Evolutionary conservation across 768 basidiomycete species (phyloP).

Genomic region (Rhodotorula sphaerocarpa): DNA sequence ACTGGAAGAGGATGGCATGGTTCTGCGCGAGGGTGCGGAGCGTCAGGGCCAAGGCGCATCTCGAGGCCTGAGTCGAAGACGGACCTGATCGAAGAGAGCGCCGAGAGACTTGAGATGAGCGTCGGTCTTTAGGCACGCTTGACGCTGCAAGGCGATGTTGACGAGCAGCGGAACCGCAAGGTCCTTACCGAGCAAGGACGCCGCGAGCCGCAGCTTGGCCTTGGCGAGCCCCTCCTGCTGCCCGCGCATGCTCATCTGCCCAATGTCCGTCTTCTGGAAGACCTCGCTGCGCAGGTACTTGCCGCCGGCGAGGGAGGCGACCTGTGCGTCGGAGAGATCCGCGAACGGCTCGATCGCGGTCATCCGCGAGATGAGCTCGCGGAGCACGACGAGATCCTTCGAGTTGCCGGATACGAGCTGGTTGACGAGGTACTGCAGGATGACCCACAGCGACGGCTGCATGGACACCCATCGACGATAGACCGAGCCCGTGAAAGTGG

Average conservation of each 20-base stretch:
- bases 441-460: conserved; percentile 52
- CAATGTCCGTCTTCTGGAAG: conserved; percentile 41
- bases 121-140: conserved; percentile 67
- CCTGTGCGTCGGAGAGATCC: conserved; percentile 77
- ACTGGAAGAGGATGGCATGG: conserved; percentile 85
- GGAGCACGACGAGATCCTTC: conserved; percentile 81
- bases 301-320: conserved; percentile 84
- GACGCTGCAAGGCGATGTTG: conserved; percentile 82
- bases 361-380: conserved; percentile 90
- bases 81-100: conserved; percentile 78
- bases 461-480: conserved; percentile 70
- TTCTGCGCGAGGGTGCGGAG: conserved; percentile 58
- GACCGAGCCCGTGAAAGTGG: conserved; percentile 85
- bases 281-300: conserved; percentile 78
- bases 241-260: conserved; percentile 35
- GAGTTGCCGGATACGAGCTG: conserved; percentile 74
- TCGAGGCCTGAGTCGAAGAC: conserved; percentile 51
- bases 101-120: conserved; percentile 78
- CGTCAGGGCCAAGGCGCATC: neutral
- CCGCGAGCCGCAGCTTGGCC: conserved; percentile 41
- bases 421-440: conserved; percentile 84
- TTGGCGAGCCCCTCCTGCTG: conserved; percentile 40
- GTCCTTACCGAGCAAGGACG: conserved; percentile 45
- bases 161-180: conserved; percentile 82
- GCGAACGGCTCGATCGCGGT: conserved; percentile 85